Percentiles rank a stretch among this genome's conserved stretches.
Evolutionary conservation across 2,329 filamentous ascomycete genomes (phyloP).

Genomic region (Exophiala aquamarina): DNA sequence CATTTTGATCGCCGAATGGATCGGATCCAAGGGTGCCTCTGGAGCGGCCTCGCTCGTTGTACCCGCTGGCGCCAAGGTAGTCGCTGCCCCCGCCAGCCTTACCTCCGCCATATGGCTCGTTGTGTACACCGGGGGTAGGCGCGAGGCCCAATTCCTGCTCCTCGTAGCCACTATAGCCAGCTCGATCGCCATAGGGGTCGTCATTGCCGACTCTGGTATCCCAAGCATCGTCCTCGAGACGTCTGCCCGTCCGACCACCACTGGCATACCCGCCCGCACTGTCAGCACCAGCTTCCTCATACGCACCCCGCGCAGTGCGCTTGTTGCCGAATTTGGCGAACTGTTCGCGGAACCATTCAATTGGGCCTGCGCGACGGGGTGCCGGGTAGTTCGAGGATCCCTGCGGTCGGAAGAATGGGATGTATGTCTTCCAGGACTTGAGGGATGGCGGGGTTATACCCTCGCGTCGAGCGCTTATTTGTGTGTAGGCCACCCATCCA

Average conservation of each 20-base stretch:
- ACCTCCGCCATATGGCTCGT: constrained; percentile 40
- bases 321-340: constrained; percentile 63
- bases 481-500: constrained; percentile 70
- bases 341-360: constrained; percentile 72
- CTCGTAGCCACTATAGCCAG: constrained; percentile 64
- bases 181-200: constrained; percentile 45
- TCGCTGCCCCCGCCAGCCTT: constrained; percentile 41
- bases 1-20: constrained; percentile 71
- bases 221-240: constrained; percentile 84
- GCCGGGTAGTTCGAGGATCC: constrained; percentile 47
- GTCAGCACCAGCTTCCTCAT: constrained; percentile 58
- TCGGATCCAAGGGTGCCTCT: constrained; percentile 43
- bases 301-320: constrained; percentile 68
- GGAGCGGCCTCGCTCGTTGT: constrained; percentile 46
- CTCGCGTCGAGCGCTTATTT: constrained; percentile 69
- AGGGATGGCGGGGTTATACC: constrained; percentile 65
- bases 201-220: constrained; percentile 76
- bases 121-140: constrained; percentile 33
- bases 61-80: constrained; percentile 45
- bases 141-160: constrained; percentile 68
- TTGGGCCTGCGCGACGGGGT: constrained; percentile 61
- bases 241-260: constrained; percentile 52
- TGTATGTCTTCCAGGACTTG: constrained; percentile 53
- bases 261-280: constrained; percentile 34
- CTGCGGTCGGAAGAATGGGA: constrained; percentile 63